Percentiles rank a stretch among this genome's conserved stretches.
phyloP scores from a whole-genome alignment of 192 early-diverging fungal genomes.

The Backusella macrospora region DNA sequence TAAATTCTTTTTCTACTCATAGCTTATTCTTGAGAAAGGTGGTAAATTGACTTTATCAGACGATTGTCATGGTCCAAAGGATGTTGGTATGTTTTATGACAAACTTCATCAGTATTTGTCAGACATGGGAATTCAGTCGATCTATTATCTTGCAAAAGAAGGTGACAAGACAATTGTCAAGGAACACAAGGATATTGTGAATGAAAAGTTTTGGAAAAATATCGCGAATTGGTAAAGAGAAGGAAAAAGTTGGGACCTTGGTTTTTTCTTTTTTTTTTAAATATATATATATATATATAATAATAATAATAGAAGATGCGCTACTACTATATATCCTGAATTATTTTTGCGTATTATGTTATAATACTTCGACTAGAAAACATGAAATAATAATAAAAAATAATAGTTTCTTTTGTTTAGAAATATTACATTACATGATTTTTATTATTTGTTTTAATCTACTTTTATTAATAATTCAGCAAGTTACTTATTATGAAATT shows the following conservation, averaged over 20 bases:
- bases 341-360: too few species aligned
- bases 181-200: constrained; percentile 25
- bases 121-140: constrained; percentile 58
- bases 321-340: too few species aligned
- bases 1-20: background rate
- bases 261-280: too few species aligned
- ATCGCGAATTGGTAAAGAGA: constrained; percentile 18
- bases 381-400: too few species aligned
- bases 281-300: too few species aligned
- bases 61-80: constrained; percentile 89
- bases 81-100: constrained; percentile 87
- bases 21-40: constrained; percentile 64
- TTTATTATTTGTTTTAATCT: too few species aligned
- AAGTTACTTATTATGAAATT: background rate
- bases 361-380: too few species aligned
- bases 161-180: constrained; percentile 1
- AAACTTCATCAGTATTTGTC: constrained; percentile 70
- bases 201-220: constrained; percentile 34
- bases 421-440: too few species aligned
- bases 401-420: too few species aligned
- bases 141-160: constrained; percentile 53
- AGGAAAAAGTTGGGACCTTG: background rate
- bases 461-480: background rate
- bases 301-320: too few species aligned
- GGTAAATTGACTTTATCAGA: constrained; percentile 88